Evolutionary conservation across 305 asterid genomes (phyloP).

Genomic region (Solanum chacoense): DNA sequence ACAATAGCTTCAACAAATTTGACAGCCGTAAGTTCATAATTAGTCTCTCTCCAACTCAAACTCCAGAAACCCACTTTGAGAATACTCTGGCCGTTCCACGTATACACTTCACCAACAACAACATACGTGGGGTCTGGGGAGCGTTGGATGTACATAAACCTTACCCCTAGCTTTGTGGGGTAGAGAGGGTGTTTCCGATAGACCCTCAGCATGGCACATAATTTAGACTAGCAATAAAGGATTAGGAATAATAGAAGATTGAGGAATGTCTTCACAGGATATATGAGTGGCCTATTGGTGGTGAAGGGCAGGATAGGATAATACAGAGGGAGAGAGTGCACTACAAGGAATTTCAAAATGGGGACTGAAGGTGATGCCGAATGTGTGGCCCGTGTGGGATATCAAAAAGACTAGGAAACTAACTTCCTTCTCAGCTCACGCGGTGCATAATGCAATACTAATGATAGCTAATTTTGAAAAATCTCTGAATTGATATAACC

Average conservation of each 20-base stretch:
- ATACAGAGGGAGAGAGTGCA: background rate
- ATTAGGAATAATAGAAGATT: background rate
- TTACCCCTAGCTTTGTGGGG: background rate
- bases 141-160: background rate
- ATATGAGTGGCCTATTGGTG: background rate
- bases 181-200: background rate
- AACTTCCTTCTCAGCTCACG: background rate
- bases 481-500: background rate
- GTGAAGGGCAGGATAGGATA: background rate
- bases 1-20: slow-evolving; percentile 3
- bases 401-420: background rate
- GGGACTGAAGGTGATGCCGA: background rate
- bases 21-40: slow-evolving; percentile 1
- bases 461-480: background rate
- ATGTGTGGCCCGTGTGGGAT: background rate
- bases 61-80: slow-evolving; percentile 11
- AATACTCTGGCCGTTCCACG: background rate
- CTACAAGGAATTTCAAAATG: background rate
- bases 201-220: background rate
- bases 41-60: slow-evolving; percentile 6
- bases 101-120: background rate
- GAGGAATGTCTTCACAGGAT: background rate
- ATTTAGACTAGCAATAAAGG: background rate
- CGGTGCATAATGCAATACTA: background rate
- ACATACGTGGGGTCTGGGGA: background rate